Base-by-base conservation (phyloP, 2,329 filamentous ascomycete species). In the Trichoderma atrobrunneum region DNA sequence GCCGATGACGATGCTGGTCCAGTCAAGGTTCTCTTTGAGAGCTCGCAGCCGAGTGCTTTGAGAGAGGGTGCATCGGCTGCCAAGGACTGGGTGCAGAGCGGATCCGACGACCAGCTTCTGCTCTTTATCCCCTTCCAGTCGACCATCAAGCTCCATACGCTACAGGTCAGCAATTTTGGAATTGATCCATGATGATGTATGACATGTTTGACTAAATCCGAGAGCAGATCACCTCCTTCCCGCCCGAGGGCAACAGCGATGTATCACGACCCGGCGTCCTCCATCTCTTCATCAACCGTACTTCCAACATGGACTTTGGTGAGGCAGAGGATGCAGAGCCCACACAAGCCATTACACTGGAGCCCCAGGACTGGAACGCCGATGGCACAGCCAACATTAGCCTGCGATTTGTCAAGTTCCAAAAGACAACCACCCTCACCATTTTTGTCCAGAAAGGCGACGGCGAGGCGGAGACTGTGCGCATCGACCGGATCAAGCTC, bases 91-190 rank as follows among this genome's bases (percentile, higher is more conserved):
- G 91, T 98, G 26, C 93, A 98, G 85, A 98, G 94, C 81, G 95
- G 98, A 79, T 97, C 95, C 43, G 96, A 99, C 79, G 95, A 98
- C 84, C 96, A 99, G 85, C 85, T 99, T 74, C 93, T 98, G 88
- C 87, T 99, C 61, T 98, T 91, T 82, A 87, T 97, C 72, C 95
- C 96, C 1, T 97, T 99, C 84, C 92, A 95, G 81, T 90, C 92
- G 36, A 93, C 90, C 62, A 81, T 97, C 75, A 99, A 98, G 85
- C 87, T 98, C 66, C 95, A 98, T 83, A 95, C 94, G 12, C 83
- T 92, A 36, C 90, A 91, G 85, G 89, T 89, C 43, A 34, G 14
- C 62, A 16, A 18, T n/a, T 21, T 65, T 10, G 36, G 3, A 10
- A 30, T n/a, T n/a, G n/a, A 10, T 8, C 14, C n/a, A 16, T n/a